These are phyloP conservation scores for Eurotiales sp. DNA, from an alignment of 2,329 filamentous ascomycete species.

Conservation along the genomic window DNA sequence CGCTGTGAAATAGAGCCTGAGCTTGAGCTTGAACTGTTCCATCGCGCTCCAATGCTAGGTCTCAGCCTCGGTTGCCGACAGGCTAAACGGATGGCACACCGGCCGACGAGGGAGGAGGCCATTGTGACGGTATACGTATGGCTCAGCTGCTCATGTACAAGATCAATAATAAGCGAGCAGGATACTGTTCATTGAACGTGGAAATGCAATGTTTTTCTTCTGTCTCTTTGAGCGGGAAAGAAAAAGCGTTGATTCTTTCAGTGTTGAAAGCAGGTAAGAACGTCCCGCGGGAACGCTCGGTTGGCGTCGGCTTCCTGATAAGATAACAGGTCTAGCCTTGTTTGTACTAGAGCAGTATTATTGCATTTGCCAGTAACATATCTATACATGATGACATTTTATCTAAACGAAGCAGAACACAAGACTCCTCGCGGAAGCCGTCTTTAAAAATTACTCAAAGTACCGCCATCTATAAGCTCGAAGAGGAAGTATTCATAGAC, in stretches of 20 bases:
- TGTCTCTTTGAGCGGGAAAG: background rate
- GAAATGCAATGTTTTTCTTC: too few species aligned
- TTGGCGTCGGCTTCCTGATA: conserved; percentile 20
- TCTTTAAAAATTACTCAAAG: too few species aligned
- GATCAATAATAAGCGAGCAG: background rate
- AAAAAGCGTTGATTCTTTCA: background rate
- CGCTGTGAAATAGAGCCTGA: conserved; percentile 59
- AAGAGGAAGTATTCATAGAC: too few species aligned
- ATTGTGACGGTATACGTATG: conserved; percentile 16
- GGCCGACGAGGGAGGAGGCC: conserved; percentile 18
- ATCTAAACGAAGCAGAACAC: too few species aligned
- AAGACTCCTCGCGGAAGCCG: too few species aligned
- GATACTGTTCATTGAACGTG: too few species aligned
- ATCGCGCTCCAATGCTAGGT: conserved; percentile 34
- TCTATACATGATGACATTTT: too few species aligned
- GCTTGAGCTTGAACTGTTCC: conserved; percentile 49
- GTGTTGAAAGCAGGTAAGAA: background rate
- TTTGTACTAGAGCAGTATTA: background rate
- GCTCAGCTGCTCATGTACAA: background rate
- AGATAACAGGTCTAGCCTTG: background rate
- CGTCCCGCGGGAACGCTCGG: conserved; percentile 20
- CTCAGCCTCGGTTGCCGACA: conserved; percentile 6
- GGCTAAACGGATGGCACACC: conserved; percentile 14
- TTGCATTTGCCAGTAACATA: too few species aligned
- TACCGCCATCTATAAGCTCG: too few species aligned